Base-by-base conservation (phyloP, 225 moss, liverwort and hornwort species). In the Climacium dendroides region DNA sequence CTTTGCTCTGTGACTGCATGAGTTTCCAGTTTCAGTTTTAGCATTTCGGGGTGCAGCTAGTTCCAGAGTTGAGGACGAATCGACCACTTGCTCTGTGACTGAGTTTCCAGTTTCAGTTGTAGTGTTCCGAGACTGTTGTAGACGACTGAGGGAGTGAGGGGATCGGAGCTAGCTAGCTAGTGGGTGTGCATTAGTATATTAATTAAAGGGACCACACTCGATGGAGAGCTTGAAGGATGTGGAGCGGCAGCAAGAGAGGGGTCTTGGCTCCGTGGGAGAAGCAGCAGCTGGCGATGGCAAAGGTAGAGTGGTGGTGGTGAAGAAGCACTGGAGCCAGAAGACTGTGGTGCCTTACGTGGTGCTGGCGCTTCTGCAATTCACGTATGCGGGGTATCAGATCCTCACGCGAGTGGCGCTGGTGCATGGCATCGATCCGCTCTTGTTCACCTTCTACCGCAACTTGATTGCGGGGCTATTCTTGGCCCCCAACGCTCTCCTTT, bases 401-500 rank as follows among this genome's bases (percentile, higher is more conserved):
- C 88, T 92, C 16, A 83, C 88, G n/a, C 83, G 86, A 71, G 80
- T 78, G 18, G 92, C 84, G 25, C 88, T 92, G 20, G 90, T 86
- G 35, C 73, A 61, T 23, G 92, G 90, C 54, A 53, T 92, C 15
- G 81, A 90, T 34, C 84, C 83, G 0, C 39, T 84, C 62, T 50
- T 88, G 22, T 72, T 86, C 39, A 86, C 90, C 50, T 70, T 92
- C 67, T 92, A 88, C 87, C 83, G 92, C 11, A 90, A 87, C 65
- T 29, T 90, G 15, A 25, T 81, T 32, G 90, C 86, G 2, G 75
- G 74, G 11, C 67, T 76, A 43, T 48, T 90, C 70, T 30, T 90
- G 60, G 92, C 83, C 28, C 92, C 88, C 10, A 26, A 62, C 37
- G 90, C 92, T 23, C 50, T 67, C 75, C 17, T 34, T 39, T 62